Evolutionary conservation across 345 rosid species (phyloP), one percentile per base, ranked within the genome.

Genomic region (Abelmoschus esculentus): DNA sequence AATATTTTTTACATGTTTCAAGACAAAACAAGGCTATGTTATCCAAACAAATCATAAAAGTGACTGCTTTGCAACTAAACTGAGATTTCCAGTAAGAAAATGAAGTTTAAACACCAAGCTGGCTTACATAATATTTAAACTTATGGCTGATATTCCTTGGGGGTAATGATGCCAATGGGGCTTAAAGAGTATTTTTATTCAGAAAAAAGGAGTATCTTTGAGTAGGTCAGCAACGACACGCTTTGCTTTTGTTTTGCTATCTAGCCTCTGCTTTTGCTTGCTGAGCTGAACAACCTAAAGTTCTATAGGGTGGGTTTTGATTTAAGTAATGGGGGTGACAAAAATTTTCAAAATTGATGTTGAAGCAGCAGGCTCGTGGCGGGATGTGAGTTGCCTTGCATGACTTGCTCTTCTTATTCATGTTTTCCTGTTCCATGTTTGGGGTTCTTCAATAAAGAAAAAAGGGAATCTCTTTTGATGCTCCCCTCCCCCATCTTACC

Each of bases 301-400:
- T 53, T 53, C 18, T 7, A 49, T 49, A 49, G 53, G 52, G 29
- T 54, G 58, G 9, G 29, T 14, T 13, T 7, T 7, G 19, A 54
- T 53, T 53, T n/a, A 53, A 53, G 57, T 53, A 53, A 53, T n/a
- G 17, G 57, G 57, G 22, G 57, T 53, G 57, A 28, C 58, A 54
- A 29, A 19, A 19, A 7, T 54, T 54, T 54, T 54, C 58, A 54
- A 54, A 18, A 18, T 12, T 18, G 58, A 18, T 54, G 58, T 18
- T 54, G 58, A 54, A 17, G 28, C 8, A 54, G 58, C 58, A 54
- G 28, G 28, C 11, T 18, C 11, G 28, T 55, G 13, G 69, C 15
- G 17, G 57, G 26, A 55, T 15, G 66, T 19, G 69, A 5, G 44
- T 40, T 46, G 50, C 15, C 76, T 87, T 87, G 90, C 89, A 90